Evolutionary conservation across 106 monocot genomes (phyloP), one percentile per base, ranked within the genome.

Genomic region (Allium sativum): DNA sequence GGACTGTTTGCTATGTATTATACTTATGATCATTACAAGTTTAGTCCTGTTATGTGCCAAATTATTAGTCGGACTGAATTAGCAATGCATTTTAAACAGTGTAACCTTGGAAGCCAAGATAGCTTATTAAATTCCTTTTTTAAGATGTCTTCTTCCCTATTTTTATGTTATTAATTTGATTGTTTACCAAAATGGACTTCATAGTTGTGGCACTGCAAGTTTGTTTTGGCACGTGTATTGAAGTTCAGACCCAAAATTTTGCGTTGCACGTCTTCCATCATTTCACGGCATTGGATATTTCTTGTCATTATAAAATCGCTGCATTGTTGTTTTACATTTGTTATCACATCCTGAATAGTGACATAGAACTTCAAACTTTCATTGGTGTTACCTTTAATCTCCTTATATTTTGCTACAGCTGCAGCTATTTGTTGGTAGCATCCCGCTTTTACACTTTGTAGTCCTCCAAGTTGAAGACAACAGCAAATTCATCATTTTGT

Each of bases 361-460:
- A 95, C 84, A 69, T 95, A 95, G 60, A 95, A 95, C 42, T 95
- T 90, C 59, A 95, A 64, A 8, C 95, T 90, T 64, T 95, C 95
- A 40, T 90, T 95, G 63, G 84, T 80, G 64, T 95, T 90, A 7
- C 87, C 86, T 69, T 90, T 96, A 69, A 96, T 84, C 73, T 96
- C 95, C 12, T 73, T 78, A 68, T 84, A 96, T 70, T 96, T 96
- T 54, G 87, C 79, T 58, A 87, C 44, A 9, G 86, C 95, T 44
- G 84, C 90, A 59, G 90, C 69, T 41, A 96, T 84, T 65, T 96
- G 90, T 64, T 84, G 84, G 82, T 75, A 90, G 62, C 79, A 59
- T 67, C 77, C 90, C 65, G 84, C 90, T 18, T 90, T 83, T 64
- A 90, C 76, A 81, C 89, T 86, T 78, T 86, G 61, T 86, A 90